These are phyloP conservation scores for Fusarium sp. DNA, from an alignment of 2,329 filamentous ascomycete species.

Conservation along the genomic window DNA sequence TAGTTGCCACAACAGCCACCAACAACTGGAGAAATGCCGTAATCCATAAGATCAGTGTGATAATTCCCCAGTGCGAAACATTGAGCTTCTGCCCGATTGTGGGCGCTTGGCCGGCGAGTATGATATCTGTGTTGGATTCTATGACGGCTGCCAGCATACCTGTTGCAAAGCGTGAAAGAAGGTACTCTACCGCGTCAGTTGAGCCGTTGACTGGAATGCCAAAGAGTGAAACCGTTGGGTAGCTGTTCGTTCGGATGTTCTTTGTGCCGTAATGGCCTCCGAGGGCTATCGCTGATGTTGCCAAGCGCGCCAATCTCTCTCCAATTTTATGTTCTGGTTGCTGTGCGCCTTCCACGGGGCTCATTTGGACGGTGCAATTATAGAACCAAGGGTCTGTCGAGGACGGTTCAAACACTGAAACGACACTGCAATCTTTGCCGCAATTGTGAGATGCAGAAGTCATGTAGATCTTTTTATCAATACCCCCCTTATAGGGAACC, in stretches of 20 bases:
- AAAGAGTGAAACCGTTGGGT: background rate
- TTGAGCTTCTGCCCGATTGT: conserved; percentile 6
- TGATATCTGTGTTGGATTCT: conserved; percentile 2
- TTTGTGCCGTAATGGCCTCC: conserved; percentile 13
- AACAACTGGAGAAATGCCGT: conserved; percentile 4
- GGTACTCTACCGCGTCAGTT: background rate
- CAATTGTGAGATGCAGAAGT: conserved; percentile 13
- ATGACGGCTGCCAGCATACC: conserved; percentile 2
- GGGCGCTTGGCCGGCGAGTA: background rate
- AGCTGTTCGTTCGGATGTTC: background rate
- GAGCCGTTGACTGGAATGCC: background rate
- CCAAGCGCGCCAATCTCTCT: conserved; percentile 5
- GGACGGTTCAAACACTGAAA: conserved; percentile 26
- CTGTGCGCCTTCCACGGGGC: conserved; percentile 7
- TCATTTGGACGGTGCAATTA: conserved; percentile 21
- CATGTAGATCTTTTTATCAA: conserved; percentile 14
- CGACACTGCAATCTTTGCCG: conserved; percentile 21
- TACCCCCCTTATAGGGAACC: background rate
- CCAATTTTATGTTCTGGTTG: conserved; percentile 15
- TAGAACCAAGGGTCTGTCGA: conserved; percentile 31
- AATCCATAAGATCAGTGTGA: conserved; percentile 1
- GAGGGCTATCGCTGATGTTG: conserved; percentile 25
- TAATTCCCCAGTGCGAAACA: conserved; percentile 1
- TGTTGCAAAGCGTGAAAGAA: conserved; percentile 11
- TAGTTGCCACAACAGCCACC: conserved; percentile 11